Conservation (phyloP, 140 eudicot genomes). For the Flaveria floridana region DNA sequence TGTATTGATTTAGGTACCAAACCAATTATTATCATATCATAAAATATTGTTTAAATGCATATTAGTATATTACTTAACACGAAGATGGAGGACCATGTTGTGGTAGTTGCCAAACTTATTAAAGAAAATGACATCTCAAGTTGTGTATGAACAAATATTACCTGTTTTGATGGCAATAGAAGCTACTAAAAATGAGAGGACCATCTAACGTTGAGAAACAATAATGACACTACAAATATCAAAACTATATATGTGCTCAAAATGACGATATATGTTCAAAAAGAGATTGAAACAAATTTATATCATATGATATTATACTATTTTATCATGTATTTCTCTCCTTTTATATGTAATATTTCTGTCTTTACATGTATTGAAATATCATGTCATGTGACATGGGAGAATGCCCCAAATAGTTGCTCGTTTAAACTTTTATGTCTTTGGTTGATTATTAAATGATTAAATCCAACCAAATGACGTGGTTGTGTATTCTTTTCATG, state of each 20-base stretch:
- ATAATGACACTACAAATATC: background rate
- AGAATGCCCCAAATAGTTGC: conserved; percentile 20
- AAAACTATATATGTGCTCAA: conserved; percentile 1
- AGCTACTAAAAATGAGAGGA: conserved; percentile 16
- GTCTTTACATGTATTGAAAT: conserved; percentile 22
- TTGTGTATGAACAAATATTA: conserved; percentile 38
- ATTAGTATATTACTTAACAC: background rate
- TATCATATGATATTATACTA: background rate
- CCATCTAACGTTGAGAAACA: conserved; percentile 20
- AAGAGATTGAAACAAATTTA: background rate
- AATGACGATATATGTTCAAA: background rate
- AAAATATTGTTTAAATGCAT: background rate
- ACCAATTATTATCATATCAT: background rate
- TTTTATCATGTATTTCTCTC: background rate
- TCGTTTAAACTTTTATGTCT: conserved; percentile 24
- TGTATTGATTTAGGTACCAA: background rate
- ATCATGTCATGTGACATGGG: conserved; percentile 28
- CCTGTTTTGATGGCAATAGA: conserved; percentile 38
- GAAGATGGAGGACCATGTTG: conserved; percentile 29
- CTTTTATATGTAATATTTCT: conserved; percentile 1
- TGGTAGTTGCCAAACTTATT: conserved; percentile 40
- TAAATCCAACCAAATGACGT: background rate
- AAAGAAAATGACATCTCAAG: conserved; percentile 40
- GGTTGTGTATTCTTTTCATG: background rate
- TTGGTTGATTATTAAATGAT: conserved; percentile 6